Evolutionary conservation across 768 basidiomycete genomes (phyloP).

Genomic region (Trametes cubensis): DNA sequence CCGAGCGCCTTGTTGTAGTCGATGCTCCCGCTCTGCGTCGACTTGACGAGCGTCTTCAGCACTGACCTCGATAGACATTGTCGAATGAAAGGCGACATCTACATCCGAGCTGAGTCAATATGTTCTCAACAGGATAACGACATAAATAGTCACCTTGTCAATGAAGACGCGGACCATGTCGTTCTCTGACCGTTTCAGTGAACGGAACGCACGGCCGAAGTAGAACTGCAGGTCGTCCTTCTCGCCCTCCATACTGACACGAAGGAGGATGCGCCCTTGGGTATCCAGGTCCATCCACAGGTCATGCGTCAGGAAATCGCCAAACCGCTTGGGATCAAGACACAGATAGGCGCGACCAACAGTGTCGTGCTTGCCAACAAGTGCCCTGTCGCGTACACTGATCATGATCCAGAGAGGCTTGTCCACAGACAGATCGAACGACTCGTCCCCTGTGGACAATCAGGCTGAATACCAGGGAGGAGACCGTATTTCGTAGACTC

Average conservation of each 20-base stretch:
- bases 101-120: not conserved
- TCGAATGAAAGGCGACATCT: constrained; percentile 95
- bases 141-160: constrained; percentile 72
- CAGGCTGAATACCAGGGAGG: not conserved
- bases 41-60: constrained; percentile 78
- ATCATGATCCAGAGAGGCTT: constrained; percentile 97
- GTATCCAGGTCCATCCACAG: constrained; percentile 91
- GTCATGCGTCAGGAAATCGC: constrained; percentile 89
- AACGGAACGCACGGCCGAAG: constrained; percentile 94
- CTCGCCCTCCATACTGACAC: constrained; percentile 98
- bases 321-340: constrained; percentile 85
- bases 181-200: constrained; percentile 86
- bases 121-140: not conserved
- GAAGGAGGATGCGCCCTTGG: constrained; percentile 78
- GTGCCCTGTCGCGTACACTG: constrained; percentile 86
- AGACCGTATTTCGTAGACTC: constrained; percentile 32
- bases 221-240: constrained; percentile 98
- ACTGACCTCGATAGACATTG: constrained; percentile 80
- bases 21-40: constrained; percentile 47
- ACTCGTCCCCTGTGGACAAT: constrained; percentile 81
- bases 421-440: constrained; percentile 92
- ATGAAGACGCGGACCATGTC: constrained; percentile 97
- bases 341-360: constrained; percentile 91
- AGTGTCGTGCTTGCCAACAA: constrained; percentile 91
- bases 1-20: constrained; percentile 92